These are phyloP conservation scores for Brasenia schreberi DNA, from an alignment of 164 flowering plant species.

Conservation along the genomic window DNA sequence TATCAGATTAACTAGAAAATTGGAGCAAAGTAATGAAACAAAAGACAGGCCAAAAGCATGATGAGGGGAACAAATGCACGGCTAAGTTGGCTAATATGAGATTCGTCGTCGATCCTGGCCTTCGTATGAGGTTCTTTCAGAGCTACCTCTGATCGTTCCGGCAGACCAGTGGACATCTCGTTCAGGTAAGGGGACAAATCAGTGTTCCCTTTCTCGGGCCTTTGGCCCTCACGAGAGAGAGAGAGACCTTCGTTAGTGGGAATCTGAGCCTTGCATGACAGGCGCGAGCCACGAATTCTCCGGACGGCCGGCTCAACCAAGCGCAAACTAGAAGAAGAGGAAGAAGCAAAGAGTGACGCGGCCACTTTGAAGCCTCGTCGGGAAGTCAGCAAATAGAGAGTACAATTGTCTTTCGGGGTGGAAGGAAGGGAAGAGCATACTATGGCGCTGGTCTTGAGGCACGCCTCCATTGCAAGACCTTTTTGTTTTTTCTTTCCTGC, in stretches of 20 bases:
- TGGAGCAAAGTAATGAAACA: too few relatives aligned
- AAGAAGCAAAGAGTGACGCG: conserved; percentile 1
- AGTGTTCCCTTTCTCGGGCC: not conserved
- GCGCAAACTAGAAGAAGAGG: conserved; percentile 9
- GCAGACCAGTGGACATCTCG: not conserved
- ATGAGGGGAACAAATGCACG: not conserved
- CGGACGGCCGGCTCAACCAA: not conserved
- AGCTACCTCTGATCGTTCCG: not conserved
- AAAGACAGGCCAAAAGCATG: not conserved
- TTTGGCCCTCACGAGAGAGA: not conserved
- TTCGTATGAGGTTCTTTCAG: not conserved
- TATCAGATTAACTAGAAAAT: too few relatives aligned
- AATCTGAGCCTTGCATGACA: conserved; percentile 46
- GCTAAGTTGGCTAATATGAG: not conserved
- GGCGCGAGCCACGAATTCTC: conserved; percentile 10
- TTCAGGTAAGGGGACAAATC: not conserved
- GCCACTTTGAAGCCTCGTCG: conserved; percentile 17
- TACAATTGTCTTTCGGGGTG: conserved; percentile 12
- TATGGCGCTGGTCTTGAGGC: not conserved
- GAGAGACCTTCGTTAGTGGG: conserved; percentile 30
- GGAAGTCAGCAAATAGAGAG: conserved; percentile 18
- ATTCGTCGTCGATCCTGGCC: not conserved
- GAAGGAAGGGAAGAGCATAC: conserved; percentile 9
- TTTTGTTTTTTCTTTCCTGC: not conserved
- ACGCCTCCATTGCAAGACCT: not conserved